A percentile compares a stretch with the other conserved stretches of the same genome.
These are phyloP conservation scores for Pseudomicrostroma phylloplanum DNA, from an alignment of 1,284 basidiomycete species.

Conservation along the genomic window DNA sequence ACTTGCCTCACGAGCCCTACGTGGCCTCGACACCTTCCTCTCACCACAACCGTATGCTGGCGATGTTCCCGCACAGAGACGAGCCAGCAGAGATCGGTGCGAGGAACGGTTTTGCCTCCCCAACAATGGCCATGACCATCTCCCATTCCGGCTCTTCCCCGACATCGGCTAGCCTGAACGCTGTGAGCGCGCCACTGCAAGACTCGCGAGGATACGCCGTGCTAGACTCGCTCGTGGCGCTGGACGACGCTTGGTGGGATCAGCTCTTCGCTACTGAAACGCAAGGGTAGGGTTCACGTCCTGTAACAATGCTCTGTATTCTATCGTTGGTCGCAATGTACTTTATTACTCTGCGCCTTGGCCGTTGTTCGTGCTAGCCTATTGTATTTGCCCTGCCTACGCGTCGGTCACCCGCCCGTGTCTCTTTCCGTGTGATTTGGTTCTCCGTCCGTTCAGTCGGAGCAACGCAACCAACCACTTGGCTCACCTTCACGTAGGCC, in stretches of 20 bases:
- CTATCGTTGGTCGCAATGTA: too few relatives aligned
- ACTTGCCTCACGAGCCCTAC: neutral
- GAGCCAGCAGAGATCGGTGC: neutral
- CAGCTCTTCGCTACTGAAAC: neutral
- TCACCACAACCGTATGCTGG: neutral
- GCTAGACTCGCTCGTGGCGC: neutral
- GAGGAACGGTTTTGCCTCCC: neutral
- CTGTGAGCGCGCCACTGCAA: neutral
- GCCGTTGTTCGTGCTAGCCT: neutral
- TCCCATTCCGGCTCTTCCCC: neutral
- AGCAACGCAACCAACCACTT: neutral
- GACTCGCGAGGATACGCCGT: neutral
- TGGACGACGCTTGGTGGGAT: constrained; percentile 1
- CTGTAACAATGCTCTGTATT: too few relatives aligned
- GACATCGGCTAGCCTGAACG: neutral
- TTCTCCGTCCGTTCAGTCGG: neutral
- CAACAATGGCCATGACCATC: neutral
- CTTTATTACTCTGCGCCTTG: neutral
- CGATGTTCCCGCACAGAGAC: neutral
- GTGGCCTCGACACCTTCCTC: neutral
- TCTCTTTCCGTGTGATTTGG: neutral
- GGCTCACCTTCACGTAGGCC: neutral
- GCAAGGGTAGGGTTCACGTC: neutral
- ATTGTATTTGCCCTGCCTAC: neutral
- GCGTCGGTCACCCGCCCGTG: neutral